phyloP scores from a whole-genome alignment of 129 eudicot species.

The Lactuca saligna region DNA sequence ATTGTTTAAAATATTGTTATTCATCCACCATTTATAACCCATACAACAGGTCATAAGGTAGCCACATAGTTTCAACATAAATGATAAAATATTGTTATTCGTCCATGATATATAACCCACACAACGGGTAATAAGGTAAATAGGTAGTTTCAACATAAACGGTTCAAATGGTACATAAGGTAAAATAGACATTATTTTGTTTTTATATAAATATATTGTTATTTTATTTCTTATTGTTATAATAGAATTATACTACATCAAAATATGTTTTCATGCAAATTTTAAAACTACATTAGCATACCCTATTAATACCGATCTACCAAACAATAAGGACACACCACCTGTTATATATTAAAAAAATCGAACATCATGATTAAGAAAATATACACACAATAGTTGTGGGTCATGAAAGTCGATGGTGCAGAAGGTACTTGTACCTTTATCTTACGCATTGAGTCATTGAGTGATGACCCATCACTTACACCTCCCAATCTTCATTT shows the following conservation, averaged over 20 bases:
- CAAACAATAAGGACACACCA: background rate
- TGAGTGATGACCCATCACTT: constrained; percentile 22
- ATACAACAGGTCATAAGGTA: too few species aligned
- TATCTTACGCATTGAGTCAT: constrained; percentile 1
- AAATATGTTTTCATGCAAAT: background rate
- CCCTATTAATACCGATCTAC: background rate
- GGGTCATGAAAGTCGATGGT: constrained; percentile 11
- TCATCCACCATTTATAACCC: too few species aligned
- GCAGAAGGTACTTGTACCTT: constrained; percentile 32
- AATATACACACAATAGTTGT: constrained; percentile 18
- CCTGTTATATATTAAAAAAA: background rate
- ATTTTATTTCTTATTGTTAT: background rate
- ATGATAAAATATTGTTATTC: too few species aligned
- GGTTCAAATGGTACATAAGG: too few species aligned
- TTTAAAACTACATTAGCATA: too few species aligned
- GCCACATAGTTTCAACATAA: too few species aligned
- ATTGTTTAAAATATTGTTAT: too few species aligned
- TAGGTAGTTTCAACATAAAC: too few species aligned
- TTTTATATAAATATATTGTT: too few species aligned
- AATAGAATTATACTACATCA: too few species aligned
- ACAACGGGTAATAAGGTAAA: too few species aligned
- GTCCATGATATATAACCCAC: too few species aligned
- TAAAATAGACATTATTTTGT: background rate
- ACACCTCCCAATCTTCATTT: constrained; percentile 27
- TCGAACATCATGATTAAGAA: constrained; percentile 13